Base-by-base conservation (phyloP, 805 yeast genomes). In the Kazachstania martiniae region DNA sequence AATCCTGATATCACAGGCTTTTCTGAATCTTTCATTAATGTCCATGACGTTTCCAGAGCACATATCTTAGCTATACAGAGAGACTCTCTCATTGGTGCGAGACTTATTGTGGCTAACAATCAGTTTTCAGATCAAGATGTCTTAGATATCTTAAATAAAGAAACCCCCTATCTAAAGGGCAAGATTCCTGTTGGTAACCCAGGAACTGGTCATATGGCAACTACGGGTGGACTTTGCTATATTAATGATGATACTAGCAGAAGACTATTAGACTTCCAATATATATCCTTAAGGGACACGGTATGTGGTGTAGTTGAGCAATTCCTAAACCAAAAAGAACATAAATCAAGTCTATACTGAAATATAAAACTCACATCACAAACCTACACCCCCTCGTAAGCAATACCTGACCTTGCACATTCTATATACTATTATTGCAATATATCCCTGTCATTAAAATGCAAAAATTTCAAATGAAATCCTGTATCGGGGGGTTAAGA, bases 1-100 rank as follows among this genome's bases (percentile, higher is more conserved):
- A 34, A 37, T 21, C 41, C 61, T 38, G 35, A 60, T 38, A 36
- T 48, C n/a, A 25, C 49, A 7, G 29, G 30, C 7, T 24, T 56
- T 48, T 21, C 46, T 55, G 42, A 45, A 41, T 45, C 41, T n/a
- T 62, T 47, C 29, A 60, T 69, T 23, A 79, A 74, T 49, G 81
- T 75, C 5, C 63, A 80, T 45, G 82, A 77, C 45, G 77, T 70
- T 25, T 79, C 82, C 6, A 48, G 46, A 33, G 73, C 77, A 5
- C 84, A 77, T 46, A 43, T 72, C 9, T 42, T 48, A 12, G 75
- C 78, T 4, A 59, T 71, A 35, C 67, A 65, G 42, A 58, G 52
- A 34, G 53, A 51, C 22, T 53, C 60, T 17, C 39, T 44, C 32
- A 29, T 40, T 19, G 61, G 59, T 10, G 41, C 63, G 30, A 58